These are phyloP conservation scores for Ensete ventricosum DNA, from an alignment of 176 grass and related monocot genomes.

Conservation along the genomic window DNA sequence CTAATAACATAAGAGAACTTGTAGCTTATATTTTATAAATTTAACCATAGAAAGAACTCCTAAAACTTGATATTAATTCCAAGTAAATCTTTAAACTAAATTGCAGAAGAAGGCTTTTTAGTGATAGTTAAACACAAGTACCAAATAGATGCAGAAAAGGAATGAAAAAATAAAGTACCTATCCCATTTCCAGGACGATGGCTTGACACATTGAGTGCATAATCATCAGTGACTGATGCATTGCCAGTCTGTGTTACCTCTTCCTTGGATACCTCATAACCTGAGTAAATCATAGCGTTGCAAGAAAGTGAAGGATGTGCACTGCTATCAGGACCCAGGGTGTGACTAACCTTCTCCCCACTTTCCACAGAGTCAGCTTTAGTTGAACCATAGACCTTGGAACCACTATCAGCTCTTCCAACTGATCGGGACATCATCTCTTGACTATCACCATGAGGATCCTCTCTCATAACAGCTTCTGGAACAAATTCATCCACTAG, in stretches of 20 bases:
- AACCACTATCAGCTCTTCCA: constrained; percentile 85
- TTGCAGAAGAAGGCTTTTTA: background rate
- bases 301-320: constrained; percentile 82
- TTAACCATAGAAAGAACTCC: too few relatives aligned
- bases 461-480: constrained; percentile 51
- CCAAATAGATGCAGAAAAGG: too few relatives aligned
- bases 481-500: constrained; percentile 76
- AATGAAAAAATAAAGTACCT: constrained; percentile 19
- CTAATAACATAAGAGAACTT: too few relatives aligned
- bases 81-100: background rate
- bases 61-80: too few relatives aligned
- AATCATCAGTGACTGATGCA: constrained; percentile 26
- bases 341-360: constrained; percentile 63
- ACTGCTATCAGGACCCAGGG: constrained; percentile 42
- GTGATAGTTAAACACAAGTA: background rate
- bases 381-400: constrained; percentile 65
- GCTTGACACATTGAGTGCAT: constrained; percentile 34
- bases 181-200: constrained; percentile 59
- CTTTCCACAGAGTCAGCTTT: constrained; percentile 97
- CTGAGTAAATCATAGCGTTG: constrained; percentile 59
- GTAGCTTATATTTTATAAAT: too few relatives aligned
- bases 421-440: constrained; percentile 73
- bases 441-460: constrained; percentile 75
- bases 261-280: constrained; percentile 61
- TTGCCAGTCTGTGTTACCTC: constrained; percentile 72